Evolutionary conservation across 2,329 filamentous ascomycete genomes (phyloP), one percentile per base, ranked within the genome.

Genomic region (Endocalyx cinctus): DNA sequence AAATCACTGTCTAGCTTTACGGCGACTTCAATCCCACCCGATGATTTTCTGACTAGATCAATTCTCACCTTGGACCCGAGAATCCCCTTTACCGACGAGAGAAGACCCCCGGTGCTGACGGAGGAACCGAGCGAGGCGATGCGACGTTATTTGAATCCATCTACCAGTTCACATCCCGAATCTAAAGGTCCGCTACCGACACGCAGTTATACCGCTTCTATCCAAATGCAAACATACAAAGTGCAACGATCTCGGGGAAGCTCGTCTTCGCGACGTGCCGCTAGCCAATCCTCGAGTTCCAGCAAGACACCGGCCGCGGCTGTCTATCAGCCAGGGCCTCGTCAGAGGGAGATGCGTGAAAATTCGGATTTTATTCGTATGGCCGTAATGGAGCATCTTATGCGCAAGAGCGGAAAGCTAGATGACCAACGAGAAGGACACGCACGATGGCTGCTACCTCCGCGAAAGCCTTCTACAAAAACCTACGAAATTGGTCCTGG

Each of bases 221-320:
- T 84, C 38, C 79, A 83, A 53, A 82, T 84, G 79, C 77, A 82
- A 50, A 84, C 79, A 1, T 84, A 84, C 64, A 78, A 77, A 50
- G 68, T 77, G 20, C 70, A 70, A 47, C 67, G 67, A 22, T 69
- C 67, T 17, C 65, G 62, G 40, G 62, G 60, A 32, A 47, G 57
- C 25, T 38, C 54, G 22, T 43, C 53, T 35, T 32, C 46, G 31
- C 13, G 46, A 37, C 33, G 52, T 42, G 37, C 50, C 37, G 20
- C 50, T 49, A n/a, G 41, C 42, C 47, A 50, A 29, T 22, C 42
- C 5, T 35, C 50, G 12, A 46, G 36, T 38, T 35, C 51, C 27
- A 46, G 35, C 47, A 62, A 39, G 52, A 48, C 41, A 35, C 54
- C 38, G 49, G 52, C 54, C 5, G 48, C 58, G 5, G 49, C 57